phyloP scores from a whole-genome alignment of 2,329 filamentous ascomycete species.

The Ophiocordyceps camponoti-leonardi region DNA sequence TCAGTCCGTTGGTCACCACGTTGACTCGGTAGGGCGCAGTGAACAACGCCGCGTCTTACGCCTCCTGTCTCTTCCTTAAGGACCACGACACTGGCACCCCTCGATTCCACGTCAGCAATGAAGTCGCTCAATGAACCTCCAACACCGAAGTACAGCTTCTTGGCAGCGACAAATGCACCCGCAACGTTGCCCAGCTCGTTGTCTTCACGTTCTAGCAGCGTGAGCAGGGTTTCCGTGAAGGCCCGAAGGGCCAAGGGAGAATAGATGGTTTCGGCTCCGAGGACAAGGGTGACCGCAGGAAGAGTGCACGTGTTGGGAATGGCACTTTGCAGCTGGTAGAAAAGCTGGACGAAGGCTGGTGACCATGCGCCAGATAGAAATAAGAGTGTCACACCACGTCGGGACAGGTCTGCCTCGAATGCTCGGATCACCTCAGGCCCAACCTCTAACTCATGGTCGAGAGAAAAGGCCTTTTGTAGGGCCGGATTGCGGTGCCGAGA shows the following conservation, averaged over 20 bases:
- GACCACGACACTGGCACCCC: slow-evolving; percentile 29
- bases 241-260: slow-evolving; percentile 51
- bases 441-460: slow-evolving; percentile 47
- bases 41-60: slow-evolving; percentile 43
- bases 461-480: slow-evolving; percentile 27
- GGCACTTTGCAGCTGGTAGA: slow-evolving; percentile 20
- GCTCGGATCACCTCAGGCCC: slow-evolving; percentile 36
- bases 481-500: slow-evolving; percentile 15
- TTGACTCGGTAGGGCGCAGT: slow-evolving; percentile 19
- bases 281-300: slow-evolving; percentile 27
- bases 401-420: slow-evolving; percentile 37
- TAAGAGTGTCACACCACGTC: slow-evolving; percentile 35
- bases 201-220: slow-evolving; percentile 32
- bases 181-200: slow-evolving; percentile 22
- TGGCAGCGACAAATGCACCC: slow-evolving; percentile 54
- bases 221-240: slow-evolving; percentile 51
- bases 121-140: slow-evolving; percentile 70
- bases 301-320: not conserved
- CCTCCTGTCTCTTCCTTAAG: slow-evolving; percentile 43
- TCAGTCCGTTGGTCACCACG: not conserved
- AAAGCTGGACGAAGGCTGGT: slow-evolving; percentile 40
- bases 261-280: slow-evolving; percentile 74
- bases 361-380: slow-evolving; percentile 67
- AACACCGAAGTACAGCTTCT: slow-evolving; percentile 71
- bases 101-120: slow-evolving; percentile 29